phyloP scores from a whole-genome alignment of 1,139 yeast species.

The Blastobotrys elegans region DNA sequence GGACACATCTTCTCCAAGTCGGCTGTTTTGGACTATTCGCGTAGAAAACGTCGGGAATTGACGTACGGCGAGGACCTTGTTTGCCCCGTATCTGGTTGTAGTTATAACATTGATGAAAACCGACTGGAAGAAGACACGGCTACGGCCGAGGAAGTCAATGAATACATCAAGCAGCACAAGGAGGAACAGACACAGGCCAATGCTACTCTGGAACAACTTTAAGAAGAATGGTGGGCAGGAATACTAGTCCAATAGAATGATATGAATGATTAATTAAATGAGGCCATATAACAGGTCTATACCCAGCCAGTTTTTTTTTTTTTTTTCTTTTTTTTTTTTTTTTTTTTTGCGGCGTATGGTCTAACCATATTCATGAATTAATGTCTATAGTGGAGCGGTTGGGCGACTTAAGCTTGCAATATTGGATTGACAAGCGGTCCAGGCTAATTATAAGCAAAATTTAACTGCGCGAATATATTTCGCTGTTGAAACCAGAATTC shows the following conservation, averaged over 20 bases:
- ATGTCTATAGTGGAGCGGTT: too few species aligned
- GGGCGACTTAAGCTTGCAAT: too few species aligned
- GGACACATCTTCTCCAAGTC: constrained; percentile 26
- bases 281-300: too few species aligned
- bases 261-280: too few species aligned
- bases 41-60: not conserved
- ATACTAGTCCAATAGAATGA: too few species aligned
- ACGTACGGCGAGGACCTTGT: not conserved
- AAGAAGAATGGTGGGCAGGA: too few species aligned
- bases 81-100: constrained; percentile 9
- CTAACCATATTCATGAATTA: not conserved
- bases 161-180: not conserved
- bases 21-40: constrained; percentile 19
- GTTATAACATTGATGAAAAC: not conserved
- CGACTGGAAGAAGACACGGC: not conserved
- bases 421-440: too few species aligned
- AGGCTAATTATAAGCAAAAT: too few species aligned
- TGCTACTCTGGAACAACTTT: constrained; percentile 7
- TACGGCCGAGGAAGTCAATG: constrained; percentile 3
- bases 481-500: too few species aligned
- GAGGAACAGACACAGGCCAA: constrained; percentile 2
- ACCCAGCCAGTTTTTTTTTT: too few species aligned
- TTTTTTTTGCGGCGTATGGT: not conserved
- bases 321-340: not conserved
- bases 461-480: too few species aligned